These are phyloP conservation scores for Skeletonema marinoi DNA, from an alignment of 108 stramenopile genomes.

Conservation along the genomic window DNA sequence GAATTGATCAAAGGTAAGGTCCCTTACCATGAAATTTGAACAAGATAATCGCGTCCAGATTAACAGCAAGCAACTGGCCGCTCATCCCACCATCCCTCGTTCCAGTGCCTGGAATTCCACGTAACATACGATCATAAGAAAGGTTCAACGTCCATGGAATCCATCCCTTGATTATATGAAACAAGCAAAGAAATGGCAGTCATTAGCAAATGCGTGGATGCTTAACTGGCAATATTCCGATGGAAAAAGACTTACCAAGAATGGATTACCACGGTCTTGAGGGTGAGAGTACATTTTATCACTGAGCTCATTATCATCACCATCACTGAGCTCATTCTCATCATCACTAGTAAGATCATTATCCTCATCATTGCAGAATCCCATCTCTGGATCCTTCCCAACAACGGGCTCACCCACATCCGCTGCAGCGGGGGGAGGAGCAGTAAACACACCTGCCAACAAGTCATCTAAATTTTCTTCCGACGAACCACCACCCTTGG, in stretches of 20 bases:
- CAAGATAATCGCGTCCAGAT: slow-evolving; percentile 84
- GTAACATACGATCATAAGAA: slow-evolving; percentile 69
- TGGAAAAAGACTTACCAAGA: slow-evolving; percentile 21
- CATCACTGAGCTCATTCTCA: neutral
- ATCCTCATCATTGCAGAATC: neutral
- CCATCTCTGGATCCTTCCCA: neutral
- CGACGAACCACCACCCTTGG: neutral
- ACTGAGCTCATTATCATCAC: slow-evolving; percentile 11
- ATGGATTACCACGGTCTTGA: slow-evolving; percentile 69
- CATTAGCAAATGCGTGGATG: neutral
- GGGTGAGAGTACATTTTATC: slow-evolving; percentile 22
- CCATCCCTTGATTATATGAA: slow-evolving; percentile 50
- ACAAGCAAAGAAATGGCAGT: neutral
- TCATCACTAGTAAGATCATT: neutral
- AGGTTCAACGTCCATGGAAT: slow-evolving; percentile 64
- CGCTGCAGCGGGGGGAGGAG: neutral
- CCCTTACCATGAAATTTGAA: slow-evolving; percentile 76
- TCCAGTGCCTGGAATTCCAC: slow-evolving; percentile 84
- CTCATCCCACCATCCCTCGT: slow-evolving; percentile 69
- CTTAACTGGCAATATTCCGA: too few species aligned
- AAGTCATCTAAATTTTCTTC: neutral
- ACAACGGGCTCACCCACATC: neutral
- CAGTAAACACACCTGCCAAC: neutral
- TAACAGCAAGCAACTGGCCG: slow-evolving; percentile 71
- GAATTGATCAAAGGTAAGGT: neutral